Evolutionary conservation across 1,139 yeast species (phyloP).

Genomic region (Lodderomyces metapsilosis): DNA sequence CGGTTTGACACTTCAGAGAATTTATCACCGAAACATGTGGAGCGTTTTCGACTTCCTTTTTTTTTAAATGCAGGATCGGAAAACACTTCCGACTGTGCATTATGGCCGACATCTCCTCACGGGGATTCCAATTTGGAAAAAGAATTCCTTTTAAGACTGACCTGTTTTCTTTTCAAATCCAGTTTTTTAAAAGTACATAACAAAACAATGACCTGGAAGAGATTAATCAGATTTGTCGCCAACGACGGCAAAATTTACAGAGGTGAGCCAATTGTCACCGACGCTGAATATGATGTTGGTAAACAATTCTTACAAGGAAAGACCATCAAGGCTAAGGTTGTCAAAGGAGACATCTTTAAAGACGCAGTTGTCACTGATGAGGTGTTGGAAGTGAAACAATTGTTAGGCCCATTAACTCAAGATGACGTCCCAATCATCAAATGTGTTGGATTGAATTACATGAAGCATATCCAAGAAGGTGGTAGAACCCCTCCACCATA

Average conservation of each 20-base stretch:
- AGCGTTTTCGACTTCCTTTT: too few relatives aligned
- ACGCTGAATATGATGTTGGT: conserved; percentile 1
- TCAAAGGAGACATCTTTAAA: not conserved
- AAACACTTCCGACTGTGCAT: too few relatives aligned
- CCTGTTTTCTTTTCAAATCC: not conserved
- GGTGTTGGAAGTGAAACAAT: not conserved
- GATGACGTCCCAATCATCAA: not conserved
- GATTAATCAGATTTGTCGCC: conserved; percentile 1
- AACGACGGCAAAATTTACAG: not conserved
- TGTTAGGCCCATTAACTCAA: conserved; percentile 1
- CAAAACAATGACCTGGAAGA: not conserved
- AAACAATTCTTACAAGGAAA: not conserved
- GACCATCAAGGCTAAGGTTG: not conserved
- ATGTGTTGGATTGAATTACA: not conserved
- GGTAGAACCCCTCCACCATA: conserved; percentile 1
- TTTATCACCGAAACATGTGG: too few relatives aligned
- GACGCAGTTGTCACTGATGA: not conserved
- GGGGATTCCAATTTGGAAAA: too few relatives aligned
- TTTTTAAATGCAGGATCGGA: too few relatives aligned
- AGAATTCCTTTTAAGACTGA: not conserved
- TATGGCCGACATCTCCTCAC: too few relatives aligned
- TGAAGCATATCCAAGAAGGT: conserved; percentile 1
- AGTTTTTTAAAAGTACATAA: too few relatives aligned
- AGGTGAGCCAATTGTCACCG: conserved; percentile 1
- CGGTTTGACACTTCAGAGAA: too few relatives aligned